Evolutionary conservation across 306 rosid genomes (phyloP).

Genomic region (Vicia villosa): DNA sequence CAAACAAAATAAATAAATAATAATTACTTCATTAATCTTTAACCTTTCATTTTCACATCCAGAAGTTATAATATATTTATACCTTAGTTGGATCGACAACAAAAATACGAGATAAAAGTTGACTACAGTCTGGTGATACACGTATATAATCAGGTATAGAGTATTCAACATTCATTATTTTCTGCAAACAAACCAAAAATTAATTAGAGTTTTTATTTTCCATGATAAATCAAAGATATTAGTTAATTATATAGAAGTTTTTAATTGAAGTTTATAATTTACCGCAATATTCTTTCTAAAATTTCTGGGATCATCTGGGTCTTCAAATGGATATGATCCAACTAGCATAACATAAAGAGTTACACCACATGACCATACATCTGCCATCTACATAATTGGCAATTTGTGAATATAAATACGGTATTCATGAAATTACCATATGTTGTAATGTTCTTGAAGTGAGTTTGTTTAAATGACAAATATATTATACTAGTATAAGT

Average conservation of each 20-base stretch:
- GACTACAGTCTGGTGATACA: slow-evolving; percentile 68
- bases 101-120: slow-evolving; percentile 71
- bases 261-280: slow-evolving; percentile 19
- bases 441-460: no score
- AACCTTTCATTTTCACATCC: no score
- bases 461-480: no score
- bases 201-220: slow-evolving; percentile 25
- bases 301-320: slow-evolving; percentile 82
- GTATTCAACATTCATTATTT: slow-evolving; percentile 74
- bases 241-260: slow-evolving; percentile 11
- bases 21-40: not conserved
- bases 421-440: no score
- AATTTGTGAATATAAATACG: not conserved
- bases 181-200: slow-evolving; percentile 55
- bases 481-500: no score
- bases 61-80: no score
- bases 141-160: slow-evolving; percentile 82
- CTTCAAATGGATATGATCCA: slow-evolving; percentile 96
- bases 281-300: slow-evolving; percentile 70
- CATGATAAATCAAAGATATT: not conserved
- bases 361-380: slow-evolving; percentile 99
- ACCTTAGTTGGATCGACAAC: slow-evolving; percentile 82
- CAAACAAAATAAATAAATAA: not conserved
- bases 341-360: slow-evolving; percentile 86
- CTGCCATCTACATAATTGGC: slow-evolving; percentile 66